Conservation (phyloP, 2,329 filamentous ascomycete genomes). For the Lojkania enalia region DNA sequence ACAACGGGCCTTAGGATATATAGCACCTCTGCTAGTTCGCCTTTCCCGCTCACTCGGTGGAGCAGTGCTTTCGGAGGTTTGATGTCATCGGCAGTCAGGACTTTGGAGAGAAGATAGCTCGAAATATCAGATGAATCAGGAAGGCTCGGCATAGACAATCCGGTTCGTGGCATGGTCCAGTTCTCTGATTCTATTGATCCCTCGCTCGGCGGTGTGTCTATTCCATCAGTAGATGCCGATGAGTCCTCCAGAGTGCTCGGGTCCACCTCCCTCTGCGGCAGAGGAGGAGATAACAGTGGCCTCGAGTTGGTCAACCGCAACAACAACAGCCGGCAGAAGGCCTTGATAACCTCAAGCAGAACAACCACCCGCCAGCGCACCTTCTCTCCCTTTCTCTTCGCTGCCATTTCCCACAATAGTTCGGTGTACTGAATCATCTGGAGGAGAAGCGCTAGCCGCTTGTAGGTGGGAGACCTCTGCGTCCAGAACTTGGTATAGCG, state of each 20-base stretch:
- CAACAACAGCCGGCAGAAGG: conserved; percentile 77
- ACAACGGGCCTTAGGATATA: conserved; percentile 88
- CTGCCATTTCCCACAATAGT: conserved; percentile 95
- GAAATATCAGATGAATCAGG: conserved; percentile 82
- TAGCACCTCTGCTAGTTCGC: conserved; percentile 84
- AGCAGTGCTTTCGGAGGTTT: conserved; percentile 86
- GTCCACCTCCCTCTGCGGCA: conserved; percentile 84
- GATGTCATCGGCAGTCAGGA: conserved; percentile 94
- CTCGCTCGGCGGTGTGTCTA: conserved; percentile 51
- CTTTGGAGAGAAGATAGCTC: conserved; percentile 83
- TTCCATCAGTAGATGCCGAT: conserved; percentile 49
- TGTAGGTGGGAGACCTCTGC: conserved; percentile 69
- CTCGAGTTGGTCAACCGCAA: conserved; percentile 81
- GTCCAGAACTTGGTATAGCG: conserved; percentile 68
- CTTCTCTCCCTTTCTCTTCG: conserved; percentile 80
- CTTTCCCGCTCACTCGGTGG: conserved; percentile 73
- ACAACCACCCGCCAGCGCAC: conserved; percentile 86
- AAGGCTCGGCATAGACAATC: conserved; percentile 79
- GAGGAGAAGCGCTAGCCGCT: conserved; percentile 76
- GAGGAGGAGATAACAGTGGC: conserved; percentile 77
- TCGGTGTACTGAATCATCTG: conserved; percentile 95
- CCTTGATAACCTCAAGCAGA: conserved; percentile 82
- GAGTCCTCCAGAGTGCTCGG: conserved; percentile 62
- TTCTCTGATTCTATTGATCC: conserved; percentile 49
- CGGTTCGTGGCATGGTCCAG: conserved; percentile 95